Conservation (phyloP, 2,329 filamentous ascomycete genomes). For the Neonectria faginata region DNA sequence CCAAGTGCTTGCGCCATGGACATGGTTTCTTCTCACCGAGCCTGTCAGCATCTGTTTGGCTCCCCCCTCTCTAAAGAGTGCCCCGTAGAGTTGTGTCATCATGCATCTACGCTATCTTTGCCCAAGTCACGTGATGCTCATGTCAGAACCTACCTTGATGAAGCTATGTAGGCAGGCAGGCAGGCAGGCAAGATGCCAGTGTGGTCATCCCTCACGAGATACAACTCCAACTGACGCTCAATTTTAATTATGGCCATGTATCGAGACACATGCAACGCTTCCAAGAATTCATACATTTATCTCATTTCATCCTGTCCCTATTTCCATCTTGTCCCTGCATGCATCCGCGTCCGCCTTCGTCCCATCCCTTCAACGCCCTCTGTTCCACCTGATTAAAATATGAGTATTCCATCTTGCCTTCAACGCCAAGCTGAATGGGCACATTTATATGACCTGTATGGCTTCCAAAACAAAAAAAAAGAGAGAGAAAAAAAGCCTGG, state of each 20-base stretch:
- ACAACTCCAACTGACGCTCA: no score
- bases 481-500: background rate
- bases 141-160: background rate
- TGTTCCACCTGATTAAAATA: constrained; percentile 35
- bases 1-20: constrained; percentile 17
- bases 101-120: constrained; percentile 23
- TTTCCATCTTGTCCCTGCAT: constrained; percentile 23
- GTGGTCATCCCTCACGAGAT: background rate
- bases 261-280: constrained; percentile 6
- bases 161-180: no score
- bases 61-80: constrained; percentile 9
- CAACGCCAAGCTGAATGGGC: constrained; percentile 44
- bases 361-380: constrained; percentile 38
- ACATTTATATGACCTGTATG: constrained; percentile 38
- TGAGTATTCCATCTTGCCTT: constrained; percentile 36
- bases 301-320: constrained; percentile 34
- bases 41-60: constrained; percentile 12
- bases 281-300: constrained; percentile 40
- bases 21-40: constrained; percentile 17
- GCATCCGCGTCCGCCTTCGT: constrained; percentile 27
- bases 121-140: constrained; percentile 32
- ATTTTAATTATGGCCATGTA: background rate
- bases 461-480: constrained; percentile 29
- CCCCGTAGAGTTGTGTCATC: constrained; percentile 37
- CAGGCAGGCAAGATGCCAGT: no score